A percentile compares a stretch with the other conserved stretches of the same genome.
Evolutionary conservation across 768 basidiomycete genomes (phyloP).

Genomic region (Calocera cornea): DNA sequence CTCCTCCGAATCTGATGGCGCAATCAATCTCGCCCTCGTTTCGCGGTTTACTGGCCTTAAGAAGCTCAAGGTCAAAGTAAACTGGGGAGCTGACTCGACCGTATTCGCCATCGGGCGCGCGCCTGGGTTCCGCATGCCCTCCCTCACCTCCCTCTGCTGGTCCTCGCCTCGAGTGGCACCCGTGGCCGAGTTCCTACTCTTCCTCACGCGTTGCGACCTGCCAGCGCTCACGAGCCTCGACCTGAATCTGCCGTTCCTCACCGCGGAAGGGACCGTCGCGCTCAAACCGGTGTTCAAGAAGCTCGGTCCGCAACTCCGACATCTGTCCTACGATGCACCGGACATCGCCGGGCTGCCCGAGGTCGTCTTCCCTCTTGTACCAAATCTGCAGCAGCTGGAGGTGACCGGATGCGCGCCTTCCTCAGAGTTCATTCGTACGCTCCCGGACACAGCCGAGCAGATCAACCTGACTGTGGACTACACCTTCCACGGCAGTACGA

Average conservation of each 20-base stretch:
- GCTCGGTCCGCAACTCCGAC: background rate
- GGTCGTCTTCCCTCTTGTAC: slow-evolving; percentile 29
- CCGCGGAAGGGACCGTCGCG: background rate
- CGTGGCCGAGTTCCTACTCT: background rate
- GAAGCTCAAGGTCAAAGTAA: background rate
- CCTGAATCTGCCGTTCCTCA: background rate
- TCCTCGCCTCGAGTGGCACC: background rate
- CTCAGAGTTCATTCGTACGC: background rate
- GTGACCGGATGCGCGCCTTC: background rate
- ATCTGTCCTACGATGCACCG: slow-evolving; percentile 27
- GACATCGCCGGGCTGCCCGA: slow-evolving; percentile 31
- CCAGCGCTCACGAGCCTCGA: background rate
- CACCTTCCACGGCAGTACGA: background rate
- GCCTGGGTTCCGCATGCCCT: background rate
- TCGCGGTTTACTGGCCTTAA: background rate
- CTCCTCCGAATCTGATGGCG: background rate
- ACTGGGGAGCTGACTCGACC: background rate
- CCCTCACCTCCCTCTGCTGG: background rate
- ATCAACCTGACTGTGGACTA: background rate
- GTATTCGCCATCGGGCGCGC: background rate
- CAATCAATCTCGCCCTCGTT: background rate
- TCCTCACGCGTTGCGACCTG: background rate
- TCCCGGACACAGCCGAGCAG: background rate
- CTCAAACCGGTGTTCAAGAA: background rate
- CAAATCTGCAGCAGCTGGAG: slow-evolving; percentile 9